Conservation (phyloP, 2,329 filamentous ascomycete species). For the Boeremia exigua region DNA sequence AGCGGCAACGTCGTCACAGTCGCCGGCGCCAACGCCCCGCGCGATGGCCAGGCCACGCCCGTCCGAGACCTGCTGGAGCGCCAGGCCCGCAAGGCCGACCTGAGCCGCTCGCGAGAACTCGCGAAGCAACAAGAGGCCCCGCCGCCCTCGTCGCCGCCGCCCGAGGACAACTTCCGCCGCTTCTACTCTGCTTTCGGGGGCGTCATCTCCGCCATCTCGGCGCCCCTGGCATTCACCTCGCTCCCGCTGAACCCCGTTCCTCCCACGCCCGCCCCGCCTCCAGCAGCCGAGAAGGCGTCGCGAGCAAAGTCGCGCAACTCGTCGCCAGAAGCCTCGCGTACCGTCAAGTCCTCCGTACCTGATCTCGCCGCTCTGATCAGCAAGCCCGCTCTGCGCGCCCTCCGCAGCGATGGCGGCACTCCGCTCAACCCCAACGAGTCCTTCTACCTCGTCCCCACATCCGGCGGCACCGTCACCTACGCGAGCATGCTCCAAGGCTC, state of each 20-base stretch:
- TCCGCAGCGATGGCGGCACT: slow-evolving; percentile 68
- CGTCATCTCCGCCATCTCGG: slow-evolving; percentile 86
- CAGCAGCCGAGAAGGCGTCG: slow-evolving; percentile 26
- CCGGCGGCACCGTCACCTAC: slow-evolving; percentile 90
- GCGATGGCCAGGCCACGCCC: slow-evolving; percentile 39
- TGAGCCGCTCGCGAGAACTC: slow-evolving; percentile 21
- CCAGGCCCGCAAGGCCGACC: slow-evolving; percentile 38
- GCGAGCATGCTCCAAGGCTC: slow-evolving; percentile 74
- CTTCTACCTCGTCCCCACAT: slow-evolving; percentile 94
- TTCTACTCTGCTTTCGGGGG: slow-evolving; percentile 94
- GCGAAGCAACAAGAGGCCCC: slow-evolving; percentile 18
- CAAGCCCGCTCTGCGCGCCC: slow-evolving; percentile 78
- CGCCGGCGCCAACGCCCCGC: slow-evolving; percentile 72
- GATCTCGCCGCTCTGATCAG: slow-evolving; percentile 87
- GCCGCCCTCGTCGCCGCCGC: slow-evolving; percentile 29
- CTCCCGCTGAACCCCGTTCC: slow-evolving; percentile 68
- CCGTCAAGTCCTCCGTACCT: slow-evolving; percentile 61
- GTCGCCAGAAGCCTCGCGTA: slow-evolving; percentile 39
- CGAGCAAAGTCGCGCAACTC: slow-evolving; percentile 32
- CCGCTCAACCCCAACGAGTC: slow-evolving; percentile 51
- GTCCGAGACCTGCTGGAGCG: slow-evolving; percentile 42
- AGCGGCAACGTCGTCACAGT: slow-evolving; percentile 75
- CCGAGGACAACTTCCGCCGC: slow-evolving; percentile 81
- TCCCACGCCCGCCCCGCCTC: slow-evolving; percentile 34
- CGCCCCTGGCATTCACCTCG: slow-evolving; percentile 89